Conservation (phyloP, 768 basidiomycete genomes). For the Psilocybe sp. region DNA sequence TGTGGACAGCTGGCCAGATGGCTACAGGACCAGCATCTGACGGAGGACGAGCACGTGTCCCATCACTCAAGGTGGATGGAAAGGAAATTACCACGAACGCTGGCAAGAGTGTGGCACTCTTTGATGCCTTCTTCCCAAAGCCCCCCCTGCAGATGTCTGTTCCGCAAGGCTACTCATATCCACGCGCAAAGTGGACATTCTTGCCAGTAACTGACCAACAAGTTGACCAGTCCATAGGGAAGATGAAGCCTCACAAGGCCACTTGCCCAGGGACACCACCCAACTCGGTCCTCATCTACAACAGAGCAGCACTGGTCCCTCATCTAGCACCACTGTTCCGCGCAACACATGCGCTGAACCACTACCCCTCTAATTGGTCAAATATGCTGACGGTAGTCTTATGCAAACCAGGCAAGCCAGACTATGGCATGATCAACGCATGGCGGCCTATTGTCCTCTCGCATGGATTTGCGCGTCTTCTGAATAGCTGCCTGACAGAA, state of each 20-base stretch:
- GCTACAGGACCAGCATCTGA: slow-evolving; percentile 12
- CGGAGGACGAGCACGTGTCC: slow-evolving; percentile 20
- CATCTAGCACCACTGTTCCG: slow-evolving; percentile 27
- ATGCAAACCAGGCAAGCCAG: slow-evolving; percentile 29
- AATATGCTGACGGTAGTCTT: slow-evolving; percentile 24
- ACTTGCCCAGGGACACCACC: slow-evolving; percentile 17
- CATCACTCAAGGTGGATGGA: slow-evolving; percentile 7
- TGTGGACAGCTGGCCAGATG: slow-evolving; percentile 21
- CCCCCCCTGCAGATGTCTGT: not conserved
- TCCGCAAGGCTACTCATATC: not conserved
- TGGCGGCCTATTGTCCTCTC: slow-evolving; percentile 32
- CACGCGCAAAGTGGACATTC: not conserved
- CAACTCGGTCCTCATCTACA: slow-evolving; percentile 28
- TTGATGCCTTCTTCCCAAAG: slow-evolving; percentile 14
- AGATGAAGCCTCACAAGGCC: slow-evolving; percentile 31
- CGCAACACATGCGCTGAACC: too few species aligned
- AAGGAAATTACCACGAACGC: slow-evolving; percentile 1
- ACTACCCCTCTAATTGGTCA: slow-evolving; percentile 16
- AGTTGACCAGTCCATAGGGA: slow-evolving; percentile 17
- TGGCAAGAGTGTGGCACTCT: slow-evolving; percentile 6
- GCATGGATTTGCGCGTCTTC: slow-evolving; percentile 14
- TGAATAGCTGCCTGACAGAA: slow-evolving; percentile 16
- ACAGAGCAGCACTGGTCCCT: slow-evolving; percentile 17
- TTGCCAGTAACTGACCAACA: not conserved
- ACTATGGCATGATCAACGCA: slow-evolving; percentile 29